A percentile compares a stretch with the other conserved stretches of the same genome.
Evolutionary conservation across 1,284 basidiomycete genomes (phyloP).

Genomic region (Naganishia sp.): DNA sequence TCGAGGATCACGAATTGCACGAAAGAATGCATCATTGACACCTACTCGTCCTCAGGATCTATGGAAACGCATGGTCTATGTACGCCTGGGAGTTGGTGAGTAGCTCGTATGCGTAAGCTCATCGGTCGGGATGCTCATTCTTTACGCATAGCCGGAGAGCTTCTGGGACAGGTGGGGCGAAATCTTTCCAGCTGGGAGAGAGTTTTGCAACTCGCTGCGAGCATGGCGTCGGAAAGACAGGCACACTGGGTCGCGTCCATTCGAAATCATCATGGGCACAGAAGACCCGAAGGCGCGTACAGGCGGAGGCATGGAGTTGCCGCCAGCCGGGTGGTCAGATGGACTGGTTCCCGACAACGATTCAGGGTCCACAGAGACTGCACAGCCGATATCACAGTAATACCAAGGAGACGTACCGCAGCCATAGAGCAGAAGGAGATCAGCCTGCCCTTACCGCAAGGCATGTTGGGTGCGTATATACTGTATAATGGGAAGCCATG

Average conservation of each 20-base stretch:
- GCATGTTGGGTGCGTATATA: too few relatives aligned
- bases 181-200: constrained; percentile 18
- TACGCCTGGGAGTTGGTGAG: constrained; percentile 28
- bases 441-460: too few relatives aligned
- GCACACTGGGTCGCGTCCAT: constrained; percentile 15
- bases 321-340: constrained; percentile 18
- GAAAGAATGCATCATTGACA: neutral
- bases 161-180: constrained; percentile 25
- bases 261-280: constrained; percentile 26
- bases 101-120: too few relatives aligned
- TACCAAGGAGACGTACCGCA: too few relatives aligned
- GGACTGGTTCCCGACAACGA: constrained; percentile 6
- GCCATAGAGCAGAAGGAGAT: too few relatives aligned
- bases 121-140: neutral
- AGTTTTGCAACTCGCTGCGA: constrained; percentile 15
- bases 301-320: constrained; percentile 16
- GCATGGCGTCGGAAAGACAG: constrained; percentile 29
- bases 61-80: constrained; percentile 25
- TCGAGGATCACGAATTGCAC: neutral
- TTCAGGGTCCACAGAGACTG: neutral
- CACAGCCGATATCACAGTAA: too few relatives aligned
- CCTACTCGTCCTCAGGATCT: constrained; percentile 5
- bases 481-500: too few relatives aligned
- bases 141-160: constrained; percentile 13
- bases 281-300: constrained; percentile 14